A percentile compares a stretch with the other conserved stretches of the same genome.
Evolutionary conservation across 1,139 yeast species (phyloP).

Genomic region (Geotrichum carabidarum): DNA sequence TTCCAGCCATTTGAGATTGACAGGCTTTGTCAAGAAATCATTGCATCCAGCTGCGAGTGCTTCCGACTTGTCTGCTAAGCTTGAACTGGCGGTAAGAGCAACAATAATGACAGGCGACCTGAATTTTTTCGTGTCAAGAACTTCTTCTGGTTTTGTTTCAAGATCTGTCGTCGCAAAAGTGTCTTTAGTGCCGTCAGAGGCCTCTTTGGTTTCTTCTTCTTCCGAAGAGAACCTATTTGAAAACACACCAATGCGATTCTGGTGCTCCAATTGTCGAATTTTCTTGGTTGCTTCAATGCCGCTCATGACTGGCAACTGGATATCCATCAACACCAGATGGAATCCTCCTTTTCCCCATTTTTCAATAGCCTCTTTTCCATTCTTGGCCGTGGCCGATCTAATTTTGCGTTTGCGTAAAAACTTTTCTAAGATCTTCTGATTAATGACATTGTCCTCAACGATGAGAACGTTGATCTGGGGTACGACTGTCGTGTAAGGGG

Average conservation of each 20-base stretch:
- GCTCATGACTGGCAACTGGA: conserved; percentile 87
- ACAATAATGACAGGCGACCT: conserved; percentile 92
- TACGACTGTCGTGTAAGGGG: conserved; percentile 23
- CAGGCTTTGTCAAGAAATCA: conserved; percentile 95
- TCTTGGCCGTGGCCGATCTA: conserved; percentile 46
- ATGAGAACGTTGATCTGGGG: conserved; percentile 88
- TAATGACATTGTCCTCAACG: conserved; percentile 93
- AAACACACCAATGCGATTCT: conserved; percentile 78
- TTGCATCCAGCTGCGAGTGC: conserved; percentile 97
- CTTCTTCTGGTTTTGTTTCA: conserved; percentile 39
- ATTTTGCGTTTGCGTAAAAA: conserved; percentile 82
- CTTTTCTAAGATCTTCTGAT: conserved; percentile 90
- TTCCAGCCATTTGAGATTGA: conserved; percentile 87
- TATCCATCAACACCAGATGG: conserved; percentile 89
- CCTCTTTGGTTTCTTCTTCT: background rate
- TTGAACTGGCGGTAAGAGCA: conserved; percentile 87
- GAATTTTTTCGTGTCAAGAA: conserved; percentile 56
- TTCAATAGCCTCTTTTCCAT: conserved; percentile 88
- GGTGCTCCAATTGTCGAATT: conserved; percentile 73
- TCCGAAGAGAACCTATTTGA: conserved; percentile 35
- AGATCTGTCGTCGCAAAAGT: too few species aligned
- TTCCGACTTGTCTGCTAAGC: conserved; percentile 80
- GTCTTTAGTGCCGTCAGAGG: conserved; percentile 19
- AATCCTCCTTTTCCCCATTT: conserved; percentile 93
- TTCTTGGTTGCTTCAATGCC: conserved; percentile 92